phyloP scores from a whole-genome alignment of 225 moss, liverwort and hornwort genomes.

The Marchantia polymorpha region DNA sequence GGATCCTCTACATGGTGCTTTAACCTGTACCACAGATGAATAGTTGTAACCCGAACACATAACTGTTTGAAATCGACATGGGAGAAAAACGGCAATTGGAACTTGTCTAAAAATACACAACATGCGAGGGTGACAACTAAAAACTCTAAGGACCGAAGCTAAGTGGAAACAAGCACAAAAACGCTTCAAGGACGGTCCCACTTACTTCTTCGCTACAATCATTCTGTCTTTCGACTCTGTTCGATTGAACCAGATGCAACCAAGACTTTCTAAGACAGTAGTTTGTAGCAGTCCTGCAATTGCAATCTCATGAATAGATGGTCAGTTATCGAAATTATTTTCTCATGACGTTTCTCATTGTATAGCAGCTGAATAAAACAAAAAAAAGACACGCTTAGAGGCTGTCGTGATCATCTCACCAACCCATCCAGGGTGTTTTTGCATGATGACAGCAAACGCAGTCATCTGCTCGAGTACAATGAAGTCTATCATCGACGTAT shows the following conservation, averaged over 20 bases:
- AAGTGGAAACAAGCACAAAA: not conserved
- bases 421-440: slow-evolving; percentile 99
- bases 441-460: slow-evolving; percentile 96
- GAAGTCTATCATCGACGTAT: slow-evolving; percentile 99
- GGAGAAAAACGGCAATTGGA: not conserved
- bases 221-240: slow-evolving; percentile 82
- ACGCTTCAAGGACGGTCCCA: not conserved
- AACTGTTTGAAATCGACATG: not conserved
- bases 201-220: slow-evolving; percentile 75
- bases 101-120: not conserved
- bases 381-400: not conserved
- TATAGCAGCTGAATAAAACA: not conserved
- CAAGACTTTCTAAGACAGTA: slow-evolving; percentile 90
- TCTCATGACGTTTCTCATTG: not conserved
- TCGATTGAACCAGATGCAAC: slow-evolving; percentile 98
- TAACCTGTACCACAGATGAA: slow-evolving; percentile 43
- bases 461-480: slow-evolving; percentile 98
- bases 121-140: not conserved
- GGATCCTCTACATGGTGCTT: slow-evolving; percentile 74
- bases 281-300: slow-evolving; percentile 79
- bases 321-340: not conserved
- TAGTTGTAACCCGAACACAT: not conserved
- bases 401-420: slow-evolving; percentile 45
- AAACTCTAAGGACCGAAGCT: not conserved
- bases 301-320: not conserved